Base-by-base conservation (phyloP, 805 yeast genomes). In the Henningerozyma blattae region DNA sequence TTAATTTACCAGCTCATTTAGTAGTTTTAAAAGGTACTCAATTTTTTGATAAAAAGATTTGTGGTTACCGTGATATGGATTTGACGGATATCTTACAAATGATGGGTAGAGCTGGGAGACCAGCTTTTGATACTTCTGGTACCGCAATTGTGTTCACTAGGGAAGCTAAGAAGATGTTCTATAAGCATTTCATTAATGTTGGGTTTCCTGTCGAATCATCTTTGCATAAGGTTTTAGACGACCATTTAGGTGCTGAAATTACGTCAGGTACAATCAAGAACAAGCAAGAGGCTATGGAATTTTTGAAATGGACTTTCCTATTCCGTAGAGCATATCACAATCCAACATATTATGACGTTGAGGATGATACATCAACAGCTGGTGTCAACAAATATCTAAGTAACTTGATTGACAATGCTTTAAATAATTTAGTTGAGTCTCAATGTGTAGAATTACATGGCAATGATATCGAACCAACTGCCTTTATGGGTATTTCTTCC, bases 101-200 rank as follows among this genome's bases (percentile, higher is more conserved):
- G 54, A 91, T 91, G 68, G 99, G 99, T 45, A 81, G 99, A 64
- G 98, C 99, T 17, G 99, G 99, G 59, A 75, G 99, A 61, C 98
- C 98, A 1, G 97, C 93, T 46, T 93, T 71, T 56, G 96, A 89
- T 54, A 75, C 77, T 38, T 81, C 72, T 42, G 99, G 98, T 67
- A 83, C 91, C 1, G 96, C 97, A 54, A 77, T 87, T 28, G 67
- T 91, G 31, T 78, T 86, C 54, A 87, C 98, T 0, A 69, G 91
- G 0, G 69, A 71, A 39, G 95, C 87, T 44, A 68, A 74, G 35
- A 64, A 91, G 28, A 86, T 84, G 52, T 95, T 89, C 48, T 91
- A 89, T 49, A 73, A 91, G 17, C 76, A 89, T 5, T 68, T 87
- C 19, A 67, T 91, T 19, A 77, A 94, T 3, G 94, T 91, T 40